phyloP scores from a whole-genome alignment of 176 grass and related monocot species.

The Juncus effusus region DNA sequence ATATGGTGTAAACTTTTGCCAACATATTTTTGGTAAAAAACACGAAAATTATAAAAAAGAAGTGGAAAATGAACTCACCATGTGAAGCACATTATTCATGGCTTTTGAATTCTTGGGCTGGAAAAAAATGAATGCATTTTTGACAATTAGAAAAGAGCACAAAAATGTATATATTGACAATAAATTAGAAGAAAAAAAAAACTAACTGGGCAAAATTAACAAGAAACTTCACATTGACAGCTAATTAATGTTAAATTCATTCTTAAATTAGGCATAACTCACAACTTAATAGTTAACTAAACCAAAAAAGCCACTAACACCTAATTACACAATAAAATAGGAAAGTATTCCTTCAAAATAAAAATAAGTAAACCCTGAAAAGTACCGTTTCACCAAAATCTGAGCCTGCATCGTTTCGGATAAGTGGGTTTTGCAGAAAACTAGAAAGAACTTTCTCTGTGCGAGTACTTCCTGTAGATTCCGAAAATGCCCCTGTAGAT shows the following conservation, averaged over 20 bases:
- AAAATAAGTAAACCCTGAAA: no score
- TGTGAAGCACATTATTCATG: slow-evolving; percentile 52
- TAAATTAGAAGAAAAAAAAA: not conserved
- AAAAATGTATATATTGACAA: not conserved
- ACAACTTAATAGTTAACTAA: no score
- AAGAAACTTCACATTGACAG: not conserved
- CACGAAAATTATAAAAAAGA: slow-evolving; percentile 11
- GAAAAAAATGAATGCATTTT: not conserved
- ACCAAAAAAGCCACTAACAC: not conserved
- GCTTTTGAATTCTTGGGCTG: slow-evolving; percentile 51
- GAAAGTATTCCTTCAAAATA: no score
- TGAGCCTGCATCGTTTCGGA: slow-evolving; percentile 40
- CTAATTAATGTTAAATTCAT: not conserved
- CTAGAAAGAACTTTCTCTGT: slow-evolving; percentile 70
- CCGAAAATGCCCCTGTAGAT: slow-evolving; percentile 14
- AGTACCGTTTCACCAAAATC: slow-evolving; percentile 43
- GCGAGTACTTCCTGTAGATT: slow-evolving; percentile 29
- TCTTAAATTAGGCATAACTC: no score
- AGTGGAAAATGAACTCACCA: slow-evolving; percentile 53
- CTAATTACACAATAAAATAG: no score
- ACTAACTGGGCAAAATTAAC: slow-evolving; percentile 4
- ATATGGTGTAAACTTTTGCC: not conserved
- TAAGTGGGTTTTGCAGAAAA: slow-evolving; percentile 66
- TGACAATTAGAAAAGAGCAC: not conserved
- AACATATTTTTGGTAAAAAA: not conserved